Conservation (phyloP, 495 filamentous ascomycete genomes). For the Massariosphaeria phaeospora region DNA sequence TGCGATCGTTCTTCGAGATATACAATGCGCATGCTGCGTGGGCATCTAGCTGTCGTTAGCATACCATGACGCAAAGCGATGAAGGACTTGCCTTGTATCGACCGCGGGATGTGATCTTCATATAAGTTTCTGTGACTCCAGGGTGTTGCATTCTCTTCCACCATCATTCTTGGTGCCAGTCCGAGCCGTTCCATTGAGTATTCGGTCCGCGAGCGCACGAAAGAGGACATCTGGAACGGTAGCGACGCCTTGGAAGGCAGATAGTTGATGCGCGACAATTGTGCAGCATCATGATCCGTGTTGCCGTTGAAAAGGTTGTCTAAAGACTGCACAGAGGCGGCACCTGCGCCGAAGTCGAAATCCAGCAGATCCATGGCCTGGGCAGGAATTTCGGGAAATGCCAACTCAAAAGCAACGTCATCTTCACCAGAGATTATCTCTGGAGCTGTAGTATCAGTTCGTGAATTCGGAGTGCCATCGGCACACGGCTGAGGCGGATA, state of each 20-base stretch:
- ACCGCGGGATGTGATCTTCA: conserved; percentile 44
- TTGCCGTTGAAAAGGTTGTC: conserved; percentile 2
- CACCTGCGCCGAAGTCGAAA: conserved; percentile 9
- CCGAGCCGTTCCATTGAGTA: conserved; percentile 46
- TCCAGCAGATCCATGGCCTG: conserved; percentile 10
- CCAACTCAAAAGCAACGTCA: neutral
- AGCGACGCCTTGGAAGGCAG: neutral
- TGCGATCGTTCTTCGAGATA: conserved; percentile 46
- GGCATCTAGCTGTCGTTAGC: conserved; percentile 43
- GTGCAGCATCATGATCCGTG: neutral
- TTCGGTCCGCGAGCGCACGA: conserved; percentile 40
- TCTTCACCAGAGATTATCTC: neutral
- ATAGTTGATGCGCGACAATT: neutral
- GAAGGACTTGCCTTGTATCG: conserved; percentile 45
- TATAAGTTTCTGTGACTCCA: conserved; percentile 51
- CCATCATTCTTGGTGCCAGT: conserved; percentile 46
- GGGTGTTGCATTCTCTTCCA: conserved; percentile 45
- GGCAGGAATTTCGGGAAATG: neutral
- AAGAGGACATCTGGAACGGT: neutral
- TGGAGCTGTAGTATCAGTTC: neutral
- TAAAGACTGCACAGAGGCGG: neutral
- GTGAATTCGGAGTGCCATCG: conserved; percentile 1
- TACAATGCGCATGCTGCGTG: conserved; percentile 48
- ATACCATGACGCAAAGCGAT: neutral
- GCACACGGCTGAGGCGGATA: conserved; percentile 36